Percentiles rank a stretch among this genome's conserved stretches.
These are phyloP conservation scores for Neurospora sp. DNA, from an alignment of 495 filamentous ascomycete genomes.

Conservation along the genomic window DNA sequence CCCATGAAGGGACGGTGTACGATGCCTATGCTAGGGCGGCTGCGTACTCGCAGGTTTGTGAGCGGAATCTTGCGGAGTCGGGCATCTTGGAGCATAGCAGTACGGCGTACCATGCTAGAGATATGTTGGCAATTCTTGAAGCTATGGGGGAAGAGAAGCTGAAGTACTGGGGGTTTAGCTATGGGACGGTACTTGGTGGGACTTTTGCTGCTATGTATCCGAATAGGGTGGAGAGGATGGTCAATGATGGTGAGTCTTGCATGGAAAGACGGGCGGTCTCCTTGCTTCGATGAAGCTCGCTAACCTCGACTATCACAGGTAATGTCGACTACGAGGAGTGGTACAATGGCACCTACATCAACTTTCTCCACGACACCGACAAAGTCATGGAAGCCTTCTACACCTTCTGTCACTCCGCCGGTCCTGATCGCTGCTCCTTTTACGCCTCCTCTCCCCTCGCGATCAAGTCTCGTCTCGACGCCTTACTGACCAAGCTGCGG, in stretches of 20 bases:
- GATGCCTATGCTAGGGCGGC: constrained; percentile 29
- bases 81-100: constrained; percentile 25
- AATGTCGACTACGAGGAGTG: constrained; percentile 40
- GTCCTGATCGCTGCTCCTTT: constrained; percentile 37
- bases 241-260: constrained; percentile 34
- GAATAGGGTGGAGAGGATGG: constrained; percentile 34
- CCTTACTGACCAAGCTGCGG: constrained; percentile 33
- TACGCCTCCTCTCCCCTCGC: constrained; percentile 28
- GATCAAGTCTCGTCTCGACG: constrained; percentile 29
- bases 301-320: constrained; percentile 9
- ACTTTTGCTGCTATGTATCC: constrained; percentile 44
- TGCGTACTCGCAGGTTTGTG: constrained; percentile 27
- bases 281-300: constrained; percentile 4
- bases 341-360: constrained; percentile 34
- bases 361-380: constrained; percentile 42
- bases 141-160: constrained; percentile 30
- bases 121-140: constrained; percentile 32
- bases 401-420: constrained; percentile 40
- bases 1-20: constrained; percentile 29
- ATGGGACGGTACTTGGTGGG: constrained; percentile 42
- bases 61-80: constrained; percentile 14
- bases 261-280: background rate
- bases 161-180: constrained; percentile 46
- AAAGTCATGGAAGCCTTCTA: constrained; percentile 45
- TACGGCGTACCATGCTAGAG: constrained; percentile 30